A percentile compares a stretch with the other conserved stretches of the same genome.
phyloP scores from a whole-genome alignment of 2,329 filamentous ascomycete species.

The Epichloe hybrida region DNA sequence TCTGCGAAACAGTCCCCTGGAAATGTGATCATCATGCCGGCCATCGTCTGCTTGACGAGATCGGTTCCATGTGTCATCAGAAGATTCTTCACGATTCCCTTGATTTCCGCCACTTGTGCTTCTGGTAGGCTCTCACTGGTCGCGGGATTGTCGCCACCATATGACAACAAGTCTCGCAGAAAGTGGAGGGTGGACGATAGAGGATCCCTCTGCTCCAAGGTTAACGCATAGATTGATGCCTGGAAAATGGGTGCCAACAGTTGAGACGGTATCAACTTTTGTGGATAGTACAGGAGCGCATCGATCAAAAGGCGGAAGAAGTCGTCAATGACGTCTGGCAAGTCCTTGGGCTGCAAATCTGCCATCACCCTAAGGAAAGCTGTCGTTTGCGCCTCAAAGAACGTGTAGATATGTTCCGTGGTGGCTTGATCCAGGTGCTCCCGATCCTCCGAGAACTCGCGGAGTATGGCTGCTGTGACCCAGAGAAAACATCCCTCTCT shows the following conservation, averaged over 20 bases:
- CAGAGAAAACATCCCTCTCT: conserved; percentile 96
- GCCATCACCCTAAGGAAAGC: conserved; percentile 83
- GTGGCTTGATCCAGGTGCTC: conserved; percentile 74
- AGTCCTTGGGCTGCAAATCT: conserved; percentile 58
- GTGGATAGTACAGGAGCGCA: conserved; percentile 83
- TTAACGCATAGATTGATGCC: conserved; percentile 74
- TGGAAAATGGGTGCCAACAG: conserved; percentile 75
- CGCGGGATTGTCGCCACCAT: conserved; percentile 63
- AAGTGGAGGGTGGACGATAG: conserved; percentile 88
- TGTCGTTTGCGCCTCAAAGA: conserved; percentile 87
- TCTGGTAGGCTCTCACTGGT: conserved; percentile 43
- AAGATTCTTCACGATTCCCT: conserved; percentile 58
- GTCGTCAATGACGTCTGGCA: conserved; percentile 81
- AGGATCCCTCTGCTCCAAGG: conserved; percentile 81
- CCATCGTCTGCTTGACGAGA: conserved; percentile 78
- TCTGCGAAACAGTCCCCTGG: conserved; percentile 92
- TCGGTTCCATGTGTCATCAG: conserved; percentile 57
- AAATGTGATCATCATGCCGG: conserved; percentile 99
- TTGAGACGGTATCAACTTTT: conserved; percentile 64
- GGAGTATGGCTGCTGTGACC: conserved; percentile 88
- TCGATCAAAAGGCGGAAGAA: conserved; percentile 92
- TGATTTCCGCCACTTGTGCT: conserved; percentile 54
- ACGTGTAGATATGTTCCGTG: conserved; percentile 77
- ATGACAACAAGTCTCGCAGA: conserved; percentile 78
- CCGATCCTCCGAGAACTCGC: conserved; percentile 85